Conservation (phyloP, 1,284 basidiomycete species). For the Rhodotorula mucilaginosa region DNA sequence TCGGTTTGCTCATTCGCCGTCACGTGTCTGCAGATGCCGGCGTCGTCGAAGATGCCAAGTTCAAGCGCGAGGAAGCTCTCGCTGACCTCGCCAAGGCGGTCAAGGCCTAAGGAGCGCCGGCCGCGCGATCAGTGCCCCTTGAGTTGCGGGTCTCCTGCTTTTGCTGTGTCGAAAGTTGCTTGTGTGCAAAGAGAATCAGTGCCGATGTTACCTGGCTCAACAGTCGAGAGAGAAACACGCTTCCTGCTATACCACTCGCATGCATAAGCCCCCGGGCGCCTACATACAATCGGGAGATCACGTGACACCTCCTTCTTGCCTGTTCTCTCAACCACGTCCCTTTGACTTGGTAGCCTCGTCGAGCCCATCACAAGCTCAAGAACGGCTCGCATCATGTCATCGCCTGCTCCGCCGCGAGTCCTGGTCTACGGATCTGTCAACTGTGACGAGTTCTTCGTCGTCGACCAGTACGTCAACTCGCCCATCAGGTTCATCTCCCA, state of each 20-base stretch:
- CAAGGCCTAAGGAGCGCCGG: conserved; percentile 8
- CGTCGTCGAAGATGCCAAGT: conserved; percentile 45
- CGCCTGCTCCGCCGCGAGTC: neutral
- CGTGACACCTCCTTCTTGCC: no score
- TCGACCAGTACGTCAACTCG: neutral
- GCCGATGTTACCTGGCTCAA: no score
- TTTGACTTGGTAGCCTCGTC: no score
- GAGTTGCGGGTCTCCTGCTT: no score
- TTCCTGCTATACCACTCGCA: no score
- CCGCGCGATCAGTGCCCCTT: no score
- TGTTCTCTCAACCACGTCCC: no score
- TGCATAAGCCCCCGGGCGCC: no score
- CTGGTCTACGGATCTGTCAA: conserved; percentile 52
- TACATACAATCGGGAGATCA: no score
- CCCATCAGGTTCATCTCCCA: neutral
- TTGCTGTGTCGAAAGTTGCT: no score
- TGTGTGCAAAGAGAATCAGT: no score
- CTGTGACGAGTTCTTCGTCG: conserved; percentile 31
- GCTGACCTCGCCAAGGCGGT: conserved; percentile 44
- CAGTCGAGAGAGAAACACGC: no score
- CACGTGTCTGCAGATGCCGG: conserved; percentile 24
- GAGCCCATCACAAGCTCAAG: neutral
- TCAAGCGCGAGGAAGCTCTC: conserved; percentile 46
- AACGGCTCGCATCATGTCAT: neutral
- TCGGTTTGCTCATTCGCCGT: neutral